These are phyloP conservation scores for Poa pratensis DNA, from an alignment of 176 grass and related monocot species.

Conservation along the genomic window DNA sequence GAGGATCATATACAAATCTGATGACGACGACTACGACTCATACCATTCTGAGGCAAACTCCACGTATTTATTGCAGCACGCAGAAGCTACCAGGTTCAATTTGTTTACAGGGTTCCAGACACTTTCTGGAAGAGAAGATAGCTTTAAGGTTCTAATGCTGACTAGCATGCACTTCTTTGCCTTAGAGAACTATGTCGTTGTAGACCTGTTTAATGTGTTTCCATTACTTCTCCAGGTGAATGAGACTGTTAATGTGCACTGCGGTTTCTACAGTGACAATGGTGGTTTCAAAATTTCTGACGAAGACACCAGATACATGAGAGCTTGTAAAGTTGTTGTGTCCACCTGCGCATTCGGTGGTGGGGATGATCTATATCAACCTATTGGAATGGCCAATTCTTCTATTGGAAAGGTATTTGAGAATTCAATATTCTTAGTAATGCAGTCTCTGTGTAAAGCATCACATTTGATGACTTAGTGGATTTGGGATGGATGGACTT, in stretches of 20 bases:
- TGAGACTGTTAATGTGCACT: conserved; percentile 66
- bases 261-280: conserved; percentile 84
- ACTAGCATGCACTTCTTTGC: neutral
- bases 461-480: conserved; percentile 2
- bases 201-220: conserved; percentile 36
- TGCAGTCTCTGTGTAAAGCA: neutral
- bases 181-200: neutral
- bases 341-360: conserved; percentile 95
- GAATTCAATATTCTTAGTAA: conserved; percentile 28
- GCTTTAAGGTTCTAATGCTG: conserved; percentile 75
- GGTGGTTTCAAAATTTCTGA: conserved; percentile 90
- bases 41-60: conserved; percentile 41
- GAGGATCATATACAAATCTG: conserved; percentile 74
- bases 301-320: conserved; percentile 69
- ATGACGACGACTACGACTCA: conserved; percentile 57
- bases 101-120: conserved; percentile 89
- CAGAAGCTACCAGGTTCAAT: conserved; percentile 74
- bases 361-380: conserved; percentile 94
- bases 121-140: conserved; percentile 79
- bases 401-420: conserved; percentile 64
- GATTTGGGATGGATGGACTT: conserved; percentile 31
- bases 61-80: conserved; percentile 58
- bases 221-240: conserved; percentile 49
- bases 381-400: conserved; percentile 92
- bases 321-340: conserved; percentile 78